These are phyloP conservation scores for Coemansia sp. DNA, from an alignment of 192 early-diverging fungal genomes.

Conservation along the genomic window DNA sequence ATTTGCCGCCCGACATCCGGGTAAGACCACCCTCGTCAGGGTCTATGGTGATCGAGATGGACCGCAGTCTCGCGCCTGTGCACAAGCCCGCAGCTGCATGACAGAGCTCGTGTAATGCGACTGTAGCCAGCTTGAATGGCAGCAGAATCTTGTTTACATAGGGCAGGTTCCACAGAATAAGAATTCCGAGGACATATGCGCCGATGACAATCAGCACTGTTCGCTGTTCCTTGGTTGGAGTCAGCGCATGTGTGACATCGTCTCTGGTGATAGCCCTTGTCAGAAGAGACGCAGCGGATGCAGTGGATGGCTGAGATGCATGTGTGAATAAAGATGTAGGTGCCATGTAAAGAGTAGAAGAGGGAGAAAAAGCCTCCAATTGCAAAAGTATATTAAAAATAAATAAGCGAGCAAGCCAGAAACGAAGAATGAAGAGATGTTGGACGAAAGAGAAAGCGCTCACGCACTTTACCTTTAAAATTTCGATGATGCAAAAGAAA, in stretches of 20 bases:
- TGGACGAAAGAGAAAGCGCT: too few species aligned
- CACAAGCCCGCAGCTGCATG: constrained; percentile 84
- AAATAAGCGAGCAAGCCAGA: too few species aligned
- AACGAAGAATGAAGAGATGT: too few species aligned
- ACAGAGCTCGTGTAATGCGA: constrained; percentile 93
- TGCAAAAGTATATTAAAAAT: too few species aligned
- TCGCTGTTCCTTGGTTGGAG: constrained; percentile 46
- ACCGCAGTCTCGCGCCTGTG: constrained; percentile 87
- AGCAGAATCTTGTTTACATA: constrained; percentile 80
- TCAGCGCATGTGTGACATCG: constrained; percentile 36
- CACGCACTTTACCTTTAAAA: too few species aligned
- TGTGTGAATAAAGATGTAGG: neutral
- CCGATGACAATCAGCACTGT: constrained; percentile 57
- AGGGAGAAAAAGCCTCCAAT: too few species aligned
- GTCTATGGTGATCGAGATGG: constrained; percentile 87
- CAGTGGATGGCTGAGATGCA: neutral
- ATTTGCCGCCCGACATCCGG: constrained; percentile 78
- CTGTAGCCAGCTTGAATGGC: constrained; percentile 94
- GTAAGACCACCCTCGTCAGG: constrained; percentile 92
- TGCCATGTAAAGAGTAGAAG: too few species aligned
- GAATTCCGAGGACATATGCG: constrained; percentile 65
- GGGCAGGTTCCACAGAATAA: constrained; percentile 87
- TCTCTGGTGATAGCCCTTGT: constrained; percentile 28
- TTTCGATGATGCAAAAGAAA: too few species aligned
- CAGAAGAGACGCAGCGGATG: constrained; percentile 2